These are phyloP conservation scores for Fusarium tanahbumbuense DNA, from an alignment of 2,329 filamentous ascomycete genomes.

Conservation along the genomic window DNA sequence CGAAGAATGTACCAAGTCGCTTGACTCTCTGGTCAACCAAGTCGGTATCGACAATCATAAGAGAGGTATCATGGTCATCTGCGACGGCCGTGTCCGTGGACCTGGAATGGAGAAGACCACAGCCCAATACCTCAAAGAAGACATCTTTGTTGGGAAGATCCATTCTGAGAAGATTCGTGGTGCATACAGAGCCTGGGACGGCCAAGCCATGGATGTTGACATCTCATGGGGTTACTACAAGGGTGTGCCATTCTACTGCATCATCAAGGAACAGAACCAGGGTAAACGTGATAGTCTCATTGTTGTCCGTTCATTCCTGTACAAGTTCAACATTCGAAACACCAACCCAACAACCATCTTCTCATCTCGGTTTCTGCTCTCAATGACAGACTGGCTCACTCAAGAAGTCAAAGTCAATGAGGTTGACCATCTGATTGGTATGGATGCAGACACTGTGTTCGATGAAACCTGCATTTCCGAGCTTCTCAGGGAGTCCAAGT, in stretches of 20 bases:
- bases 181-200: slow-evolving; percentile 55
- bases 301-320: slow-evolving; percentile 55
- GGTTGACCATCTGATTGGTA: slow-evolving; percentile 54
- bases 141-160: slow-evolving; percentile 51
- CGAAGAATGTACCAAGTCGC: slow-evolving; percentile 50
- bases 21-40: slow-evolving; percentile 49
- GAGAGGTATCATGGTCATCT: slow-evolving; percentile 41
- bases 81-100: slow-evolving; percentile 42
- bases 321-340: slow-evolving; percentile 56
- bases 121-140: slow-evolving; percentile 53
- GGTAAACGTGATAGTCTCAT: slow-evolving; percentile 58
- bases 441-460: slow-evolving; percentile 57
- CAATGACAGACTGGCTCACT: slow-evolving; percentile 50
- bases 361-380: slow-evolving; percentile 50
- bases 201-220: slow-evolving; percentile 53
- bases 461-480: slow-evolving; percentile 53
- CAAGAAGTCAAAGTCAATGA: slow-evolving; percentile 46
- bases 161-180: slow-evolving; percentile 47
- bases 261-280: slow-evolving; percentile 58
- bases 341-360: slow-evolving; percentile 53
- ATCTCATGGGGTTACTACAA: slow-evolving; percentile 54
- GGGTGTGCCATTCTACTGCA: slow-evolving; percentile 55
- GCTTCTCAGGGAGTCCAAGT: slow-evolving; percentile 51
- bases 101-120: slow-evolving; percentile 42
- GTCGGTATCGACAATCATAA: slow-evolving; percentile 37